Base-by-base conservation (phyloP, 257 asterid genomes). In the Solanum infundibuliforme region DNA sequence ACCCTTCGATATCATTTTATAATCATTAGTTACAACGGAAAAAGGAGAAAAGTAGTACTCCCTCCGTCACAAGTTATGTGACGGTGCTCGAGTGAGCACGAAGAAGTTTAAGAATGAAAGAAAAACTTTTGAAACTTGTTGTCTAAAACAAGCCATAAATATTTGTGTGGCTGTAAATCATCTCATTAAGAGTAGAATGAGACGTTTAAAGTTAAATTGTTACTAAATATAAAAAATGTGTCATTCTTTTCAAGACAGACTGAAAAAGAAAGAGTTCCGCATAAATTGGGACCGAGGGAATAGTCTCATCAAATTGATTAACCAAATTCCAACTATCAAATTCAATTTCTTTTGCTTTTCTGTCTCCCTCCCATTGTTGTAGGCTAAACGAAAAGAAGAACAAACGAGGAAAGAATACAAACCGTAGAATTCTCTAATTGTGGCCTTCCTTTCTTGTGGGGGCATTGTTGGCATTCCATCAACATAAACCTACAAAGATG, bases 371-470 rank as follows among this genome's bases (percentile, higher is more conserved):
- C 36, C 65, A 31, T 13, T 52, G 3, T 32, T 29, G 21, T 55
- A 83, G 12, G 55, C 36, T 29, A 65, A 12, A 71, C 36, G 71
- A 35, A 72, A 85, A 29, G 21, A 60, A 77, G 36, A 76, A 76
- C 32, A 29, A 84, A 18, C 66, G 31, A 76, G 18, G 86, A 87
- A 82, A 83, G 60, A 35, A 65, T 29, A 83, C 84, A 84, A 83
- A 92, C 98, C 93, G 21, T 94, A 93, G 89, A 94, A 94, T 86
- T 94, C 94, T 77, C 87, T 73, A 16, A 93, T 91, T 27, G 92
- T 87, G 48, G 98, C 98, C 86, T 83, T 92, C 74, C 98, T 91
- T 86, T 93, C 95, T 89, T 92, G 93, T 12, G 92, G 88, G 55
- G 91, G 85, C 20, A 90, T 88, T 81, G 69, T 85, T 71, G 94